Base-by-base conservation (phyloP, 2,329 filamentous ascomycete species). In the Sclerotinia spermophila region DNA sequence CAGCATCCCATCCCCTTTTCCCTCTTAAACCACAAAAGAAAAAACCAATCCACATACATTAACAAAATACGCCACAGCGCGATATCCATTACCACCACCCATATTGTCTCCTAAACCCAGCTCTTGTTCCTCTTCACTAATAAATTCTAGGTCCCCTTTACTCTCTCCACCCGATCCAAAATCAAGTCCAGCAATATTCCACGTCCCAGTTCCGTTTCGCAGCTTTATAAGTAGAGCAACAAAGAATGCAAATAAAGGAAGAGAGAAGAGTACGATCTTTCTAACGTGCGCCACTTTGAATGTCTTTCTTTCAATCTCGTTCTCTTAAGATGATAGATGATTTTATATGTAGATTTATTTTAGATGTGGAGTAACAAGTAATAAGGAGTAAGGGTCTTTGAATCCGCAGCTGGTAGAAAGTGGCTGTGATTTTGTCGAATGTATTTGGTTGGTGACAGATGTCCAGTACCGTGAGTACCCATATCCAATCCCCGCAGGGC, bases 61-160 rank as follows among this genome's bases (percentile, higher is more conserved):
- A 8, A 70, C 69, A 67, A 70, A 70, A 55, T 93, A 93, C 48
- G 87, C 90, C 33, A 94, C 89, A 2, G 89, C 84, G 73, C 88
- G 86, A 81, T 87, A 91, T 73, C 86, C 86, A 66, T 77, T 72
- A 59, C 67, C 56, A 48, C 56, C 56, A 53, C 67, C 67, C 67
- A 68, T 69, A 44, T 35, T 58, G 21, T 55, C 67, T 7, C 42
- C 40, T 15, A 17, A 48, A 5, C 33, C 27, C 30, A 40, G 40
- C 33, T 24, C 27, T 27, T 15, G 33, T 13, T n/a, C 11, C 11
- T 35, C 61, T 24, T 48, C 27, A 24, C 40, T n/a, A 1, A 48
- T 24, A 64, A n/a, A 19, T 35, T 27, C 61, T 27, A 27, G 30
- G 5, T 40, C 13, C 8, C n/a, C 27, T 56, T n/a, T 40, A 40